Evolutionary conservation across 768 basidiomycete species (phyloP).

Genomic region (Albatrellus ellisii): DNA sequence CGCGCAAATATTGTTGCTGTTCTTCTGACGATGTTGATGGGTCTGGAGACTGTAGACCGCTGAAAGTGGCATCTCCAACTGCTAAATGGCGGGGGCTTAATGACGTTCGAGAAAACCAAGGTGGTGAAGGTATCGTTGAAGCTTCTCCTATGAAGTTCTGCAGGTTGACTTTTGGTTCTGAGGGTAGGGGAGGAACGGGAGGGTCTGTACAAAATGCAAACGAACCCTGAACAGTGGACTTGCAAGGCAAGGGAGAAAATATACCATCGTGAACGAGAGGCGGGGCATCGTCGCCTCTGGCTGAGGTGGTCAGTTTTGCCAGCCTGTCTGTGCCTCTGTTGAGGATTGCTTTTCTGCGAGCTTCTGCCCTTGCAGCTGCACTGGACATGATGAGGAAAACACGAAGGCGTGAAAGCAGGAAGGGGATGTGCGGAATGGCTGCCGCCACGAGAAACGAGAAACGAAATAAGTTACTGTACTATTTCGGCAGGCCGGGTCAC

Average conservation of each 20-base stretch:
- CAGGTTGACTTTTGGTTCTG: conserved; percentile 18
- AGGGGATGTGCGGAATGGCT: no score
- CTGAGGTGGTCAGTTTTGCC: conserved; percentile 64
- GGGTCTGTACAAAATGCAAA: conserved; percentile 20
- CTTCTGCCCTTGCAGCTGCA: conserved; percentile 62
- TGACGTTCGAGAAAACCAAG: conserved; percentile 14
- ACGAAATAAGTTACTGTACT: no score
- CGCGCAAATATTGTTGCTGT: conserved; percentile 53
- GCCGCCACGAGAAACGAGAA: no score
- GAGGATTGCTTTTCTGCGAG: conserved; percentile 66
- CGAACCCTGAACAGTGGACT: not conserved
- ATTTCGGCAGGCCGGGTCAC: no score
- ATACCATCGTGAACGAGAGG: conserved; percentile 40
- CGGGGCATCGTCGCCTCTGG: conserved; percentile 55
- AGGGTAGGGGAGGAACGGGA: conserved; percentile 23
- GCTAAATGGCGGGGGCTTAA: conserved; percentile 12
- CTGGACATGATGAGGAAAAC: conserved; percentile 21
- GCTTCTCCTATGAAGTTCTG: conserved; percentile 27
- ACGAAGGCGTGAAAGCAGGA: no score
- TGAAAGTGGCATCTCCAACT: conserved; percentile 12
- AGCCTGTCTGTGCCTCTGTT: conserved; percentile 60
- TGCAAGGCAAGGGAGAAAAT: conserved; percentile 9
- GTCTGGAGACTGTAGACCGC: conserved; percentile 26
- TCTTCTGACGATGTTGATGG: conserved; percentile 54
- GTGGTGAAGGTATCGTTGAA: conserved; percentile 19